A percentile compares a stretch with the other conserved stretches of the same genome.
Evolutionary conservation across 2,329 filamentous ascomycete genomes (phyloP).

Genomic region (Fonsecaea multimorphosa): DNA sequence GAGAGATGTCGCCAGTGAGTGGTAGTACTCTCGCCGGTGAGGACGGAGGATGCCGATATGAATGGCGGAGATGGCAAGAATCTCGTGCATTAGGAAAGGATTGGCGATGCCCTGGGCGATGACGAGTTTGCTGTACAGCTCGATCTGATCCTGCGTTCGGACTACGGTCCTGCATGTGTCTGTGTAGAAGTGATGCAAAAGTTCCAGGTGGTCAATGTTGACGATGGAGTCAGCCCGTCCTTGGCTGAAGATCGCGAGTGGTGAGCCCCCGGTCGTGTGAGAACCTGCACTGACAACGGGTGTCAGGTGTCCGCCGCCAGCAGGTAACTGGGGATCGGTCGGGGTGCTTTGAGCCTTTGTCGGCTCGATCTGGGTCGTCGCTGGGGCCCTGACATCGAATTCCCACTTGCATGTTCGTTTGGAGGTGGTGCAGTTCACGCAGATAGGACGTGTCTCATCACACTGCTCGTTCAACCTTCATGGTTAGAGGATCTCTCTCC

Average conservation of each 20-base stretch:
- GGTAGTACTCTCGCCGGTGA: slow-evolving; percentile 21
- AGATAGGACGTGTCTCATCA: slow-evolving; percentile 45
- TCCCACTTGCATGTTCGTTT: slow-evolving; percentile 33
- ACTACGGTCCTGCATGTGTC: slow-evolving; percentile 37
- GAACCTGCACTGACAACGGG: too few species aligned
- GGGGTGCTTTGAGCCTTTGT: not conserved
- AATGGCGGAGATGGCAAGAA: slow-evolving; percentile 39
- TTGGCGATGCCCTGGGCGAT: slow-evolving; percentile 43
- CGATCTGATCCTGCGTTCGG: slow-evolving; percentile 30
- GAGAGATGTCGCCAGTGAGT: slow-evolving; percentile 27
- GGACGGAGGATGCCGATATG: slow-evolving; percentile 48
- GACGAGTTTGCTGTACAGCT: slow-evolving; percentile 18
- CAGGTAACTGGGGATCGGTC: not conserved
- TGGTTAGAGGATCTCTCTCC: not conserved
- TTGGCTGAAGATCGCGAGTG: too few species aligned
- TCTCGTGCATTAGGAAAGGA: slow-evolving; percentile 37
- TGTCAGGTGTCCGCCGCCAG: not conserved
- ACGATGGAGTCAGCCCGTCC: too few species aligned
- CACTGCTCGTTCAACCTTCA: slow-evolving; percentile 38
- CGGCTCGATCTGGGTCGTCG: not conserved
- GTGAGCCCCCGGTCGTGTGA: too few species aligned
- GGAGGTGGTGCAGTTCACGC: slow-evolving; percentile 43
- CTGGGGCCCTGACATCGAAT: not conserved
- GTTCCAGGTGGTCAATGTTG: slow-evolving; percentile 44
- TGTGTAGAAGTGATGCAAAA: slow-evolving; percentile 41